Conservation (phyloP, 2,329 filamentous ascomycete genomes). For the Sporothrix inflata region DNA sequence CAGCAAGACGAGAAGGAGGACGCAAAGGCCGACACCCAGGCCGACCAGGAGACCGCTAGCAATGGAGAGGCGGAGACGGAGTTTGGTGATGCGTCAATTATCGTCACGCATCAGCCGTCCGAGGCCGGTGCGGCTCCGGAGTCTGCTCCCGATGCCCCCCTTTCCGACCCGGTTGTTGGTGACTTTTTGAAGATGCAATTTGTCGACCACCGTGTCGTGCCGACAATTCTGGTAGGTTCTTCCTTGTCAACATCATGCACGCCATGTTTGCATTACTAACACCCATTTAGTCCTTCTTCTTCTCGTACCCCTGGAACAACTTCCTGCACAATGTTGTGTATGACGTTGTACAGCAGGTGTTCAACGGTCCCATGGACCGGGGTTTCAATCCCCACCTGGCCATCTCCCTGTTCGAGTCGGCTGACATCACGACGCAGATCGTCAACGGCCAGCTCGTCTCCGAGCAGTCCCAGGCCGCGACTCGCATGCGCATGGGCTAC, state of each 20-base stretch:
- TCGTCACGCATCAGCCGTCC: conserved; percentile 36
- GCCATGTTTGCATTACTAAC: background rate
- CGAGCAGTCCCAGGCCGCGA: conserved; percentile 80
- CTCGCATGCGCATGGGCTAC: conserved; percentile 91
- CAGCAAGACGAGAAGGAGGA: conserved; percentile 19
- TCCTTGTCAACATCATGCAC: background rate
- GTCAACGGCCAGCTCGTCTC: conserved; percentile 87
- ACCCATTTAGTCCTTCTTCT: conserved; percentile 81
- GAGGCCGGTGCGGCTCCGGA: conserved; percentile 24
- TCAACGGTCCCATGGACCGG: conserved; percentile 96
- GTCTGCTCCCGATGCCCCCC: background rate
- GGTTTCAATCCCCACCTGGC: conserved; percentile 90
- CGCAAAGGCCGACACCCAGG: background rate
- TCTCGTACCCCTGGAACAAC: conserved; percentile 98
- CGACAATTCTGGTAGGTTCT: conserved; percentile 81
- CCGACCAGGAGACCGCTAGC: conserved; percentile 9
- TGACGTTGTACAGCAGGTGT: conserved; percentile 97
- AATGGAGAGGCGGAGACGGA: conserved; percentile 31
- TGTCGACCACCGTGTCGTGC: conserved; percentile 90
- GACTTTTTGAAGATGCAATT: conserved; percentile 96
- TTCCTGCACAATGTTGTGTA: conserved; percentile 99
- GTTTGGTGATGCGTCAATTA: conserved; percentile 39
- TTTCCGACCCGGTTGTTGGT: conserved; percentile 75
- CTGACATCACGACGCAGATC: conserved; percentile 87
- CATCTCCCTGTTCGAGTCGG: conserved; percentile 89